Conservation (phyloP, 306 rosid genomes). For the Spatholobus suberectus region DNA sequence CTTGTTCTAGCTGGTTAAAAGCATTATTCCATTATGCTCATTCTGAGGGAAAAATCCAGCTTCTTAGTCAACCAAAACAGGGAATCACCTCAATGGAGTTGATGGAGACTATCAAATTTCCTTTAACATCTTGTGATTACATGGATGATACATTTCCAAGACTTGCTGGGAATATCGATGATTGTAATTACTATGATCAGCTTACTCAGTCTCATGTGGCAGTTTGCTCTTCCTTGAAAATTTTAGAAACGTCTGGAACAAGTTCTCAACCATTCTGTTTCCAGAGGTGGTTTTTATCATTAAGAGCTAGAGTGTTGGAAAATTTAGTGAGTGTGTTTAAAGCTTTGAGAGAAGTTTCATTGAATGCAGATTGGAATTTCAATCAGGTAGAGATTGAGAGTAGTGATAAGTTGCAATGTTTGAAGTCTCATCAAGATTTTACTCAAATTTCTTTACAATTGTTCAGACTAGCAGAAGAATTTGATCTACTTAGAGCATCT, state of each 20-base stretch:
- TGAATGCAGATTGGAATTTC: slow-evolving; percentile 10
- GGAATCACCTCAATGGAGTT: slow-evolving; percentile 44
- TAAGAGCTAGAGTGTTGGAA: slow-evolving; percentile 57
- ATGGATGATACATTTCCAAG: slow-evolving; percentile 38
- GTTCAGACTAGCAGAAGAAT: slow-evolving; percentile 51
- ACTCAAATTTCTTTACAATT: slow-evolving; percentile 49
- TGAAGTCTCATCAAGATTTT: slow-evolving; percentile 36
- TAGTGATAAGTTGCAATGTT: slow-evolving; percentile 9
- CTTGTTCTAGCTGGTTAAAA: slow-evolving; percentile 30
- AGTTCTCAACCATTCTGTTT: slow-evolving; percentile 55
- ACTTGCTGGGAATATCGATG: slow-evolving; percentile 13
- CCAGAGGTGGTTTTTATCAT: slow-evolving; percentile 70
- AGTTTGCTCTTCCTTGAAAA: slow-evolving; percentile 55
- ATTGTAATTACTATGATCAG: slow-evolving; percentile 35
- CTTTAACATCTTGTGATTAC: slow-evolving; percentile 24
- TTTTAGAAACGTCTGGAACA: slow-evolving; percentile 50
- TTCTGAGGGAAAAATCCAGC: slow-evolving; percentile 54
- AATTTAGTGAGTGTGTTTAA: slow-evolving; percentile 45
- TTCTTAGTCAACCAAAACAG: slow-evolving; percentile 44
- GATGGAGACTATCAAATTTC: slow-evolving; percentile 41
- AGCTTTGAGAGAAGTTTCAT: slow-evolving; percentile 39
- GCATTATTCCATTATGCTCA: slow-evolving; percentile 52
- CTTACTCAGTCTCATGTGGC: slow-evolving; percentile 52
- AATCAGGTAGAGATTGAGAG: slow-evolving; percentile 31
- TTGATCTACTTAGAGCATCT: slow-evolving; percentile 56